phyloP scores from a whole-genome alignment of 176 grass and related monocot genomes.

The Thalia dealbata region DNA sequence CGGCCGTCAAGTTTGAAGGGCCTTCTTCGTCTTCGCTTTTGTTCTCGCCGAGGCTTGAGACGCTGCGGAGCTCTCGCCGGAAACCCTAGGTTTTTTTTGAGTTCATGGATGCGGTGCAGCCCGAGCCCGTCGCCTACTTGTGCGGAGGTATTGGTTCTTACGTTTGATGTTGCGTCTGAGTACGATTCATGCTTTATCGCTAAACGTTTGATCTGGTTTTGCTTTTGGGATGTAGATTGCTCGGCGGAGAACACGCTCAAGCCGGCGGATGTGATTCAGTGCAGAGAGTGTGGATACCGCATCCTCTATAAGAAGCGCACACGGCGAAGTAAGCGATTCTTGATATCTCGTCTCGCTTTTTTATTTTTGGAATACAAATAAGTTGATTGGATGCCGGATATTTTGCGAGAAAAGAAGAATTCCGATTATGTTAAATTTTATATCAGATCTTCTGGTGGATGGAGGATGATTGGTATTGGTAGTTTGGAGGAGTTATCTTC shows the following conservation, averaged over 20 bases:
- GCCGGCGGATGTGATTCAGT: constrained; percentile 37
- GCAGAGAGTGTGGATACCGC: constrained; percentile 38
- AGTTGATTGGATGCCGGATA: no score
- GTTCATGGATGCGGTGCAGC: constrained; percentile 30
- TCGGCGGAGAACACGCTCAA: constrained; percentile 34
- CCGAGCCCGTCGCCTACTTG: constrained; percentile 31
- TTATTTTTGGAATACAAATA: no score
- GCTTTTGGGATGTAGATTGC: constrained; percentile 16
- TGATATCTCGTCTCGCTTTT: no score
- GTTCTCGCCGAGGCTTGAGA: no score
- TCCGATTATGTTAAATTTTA: no score
- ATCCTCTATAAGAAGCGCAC: constrained; percentile 50
- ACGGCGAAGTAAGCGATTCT: constrained; percentile 23
- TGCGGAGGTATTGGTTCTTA: constrained; percentile 27
- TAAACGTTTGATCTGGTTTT: background rate
- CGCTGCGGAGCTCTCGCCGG: no score
- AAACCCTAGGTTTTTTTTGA: background rate
- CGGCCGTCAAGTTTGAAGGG: no score
- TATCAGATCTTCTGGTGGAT: no score
- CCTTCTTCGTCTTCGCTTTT: no score
- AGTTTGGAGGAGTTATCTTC: no score
- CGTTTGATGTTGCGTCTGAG: background rate
- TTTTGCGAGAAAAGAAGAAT: no score
- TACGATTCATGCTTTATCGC: background rate
- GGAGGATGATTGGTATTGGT: no score